Percentiles rank a stretch among this genome's conserved stretches.
These are phyloP conservation scores for Liriodendron chinense DNA, from an alignment of 164 flowering plant genomes.

Conservation along the genomic window DNA sequence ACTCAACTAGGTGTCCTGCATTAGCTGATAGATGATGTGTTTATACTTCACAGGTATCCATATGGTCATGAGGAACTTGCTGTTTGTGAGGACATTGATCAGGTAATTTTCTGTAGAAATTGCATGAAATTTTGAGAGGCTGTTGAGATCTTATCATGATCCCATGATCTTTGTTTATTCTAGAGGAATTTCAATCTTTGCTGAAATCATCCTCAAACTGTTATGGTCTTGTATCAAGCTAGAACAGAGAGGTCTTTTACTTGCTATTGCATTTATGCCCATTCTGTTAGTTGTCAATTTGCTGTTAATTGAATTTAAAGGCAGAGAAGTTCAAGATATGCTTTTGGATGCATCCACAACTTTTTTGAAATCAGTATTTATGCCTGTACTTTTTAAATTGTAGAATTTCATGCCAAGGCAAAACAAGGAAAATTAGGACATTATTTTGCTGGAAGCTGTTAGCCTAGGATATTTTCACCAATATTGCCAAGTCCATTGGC, in stretches of 20 bases:
- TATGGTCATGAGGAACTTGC: slow-evolving; percentile 99
- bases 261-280: not conserved
- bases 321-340: no score
- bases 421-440: no score
- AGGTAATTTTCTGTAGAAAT: slow-evolving; percentile 41
- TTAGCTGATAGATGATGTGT: slow-evolving; percentile 10
- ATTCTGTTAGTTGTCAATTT: not conserved
- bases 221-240: not conserved
- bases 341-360: no score
- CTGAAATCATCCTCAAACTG: not conserved
- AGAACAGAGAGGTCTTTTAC: not conserved
- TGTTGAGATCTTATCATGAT: not conserved
- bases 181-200: not conserved
- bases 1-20: not conserved
- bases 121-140: not conserved
- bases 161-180: not conserved
- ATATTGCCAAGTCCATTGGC: no score
- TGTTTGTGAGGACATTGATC: slow-evolving; percentile 94
- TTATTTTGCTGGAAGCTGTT: no score
- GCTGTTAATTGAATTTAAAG: no score
- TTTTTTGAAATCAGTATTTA: no score
- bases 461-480: no score
- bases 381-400: no score
- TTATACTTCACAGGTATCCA: slow-evolving; percentile 58
- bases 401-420: no score